phyloP scores from a whole-genome alignment of 2,329 filamentous ascomycete species.

The Laburnicola sp. region DNA sequence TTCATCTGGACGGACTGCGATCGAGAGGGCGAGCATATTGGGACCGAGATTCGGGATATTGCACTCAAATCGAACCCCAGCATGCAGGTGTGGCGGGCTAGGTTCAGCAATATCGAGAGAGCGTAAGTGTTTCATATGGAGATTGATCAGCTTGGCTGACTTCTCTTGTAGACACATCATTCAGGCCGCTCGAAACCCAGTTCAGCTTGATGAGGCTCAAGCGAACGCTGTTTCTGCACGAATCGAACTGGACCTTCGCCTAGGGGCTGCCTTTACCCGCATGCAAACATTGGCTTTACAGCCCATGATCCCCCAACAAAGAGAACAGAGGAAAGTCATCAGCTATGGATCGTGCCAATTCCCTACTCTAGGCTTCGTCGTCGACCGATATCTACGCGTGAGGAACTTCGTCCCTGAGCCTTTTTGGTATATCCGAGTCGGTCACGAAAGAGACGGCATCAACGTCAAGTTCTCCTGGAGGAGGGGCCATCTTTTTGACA shows the following conservation, averaged over 20 bases:
- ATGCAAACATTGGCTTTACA: conserved; percentile 82
- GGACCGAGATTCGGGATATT: conserved; percentile 82
- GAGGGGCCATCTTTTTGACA: conserved; percentile 82
- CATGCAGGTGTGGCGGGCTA: conserved; percentile 81
- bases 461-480: conserved; percentile 84
- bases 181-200: conserved; percentile 74
- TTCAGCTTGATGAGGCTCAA: conserved; percentile 79
- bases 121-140: conserved; percentile 60
- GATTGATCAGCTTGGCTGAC: conserved; percentile 6
- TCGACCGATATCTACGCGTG: conserved; percentile 92
- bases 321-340: conserved; percentile 65
- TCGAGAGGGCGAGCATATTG: conserved; percentile 95
- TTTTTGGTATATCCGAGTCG: conserved; percentile 91
- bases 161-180: conserved; percentile 71
- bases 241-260: conserved; percentile 88
- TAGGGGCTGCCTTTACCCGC: conserved; percentile 89
- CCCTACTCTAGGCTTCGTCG: conserved; percentile 93
- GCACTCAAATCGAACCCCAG: conserved; percentile 72
- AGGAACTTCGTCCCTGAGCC: conserved; percentile 89
- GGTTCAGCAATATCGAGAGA: conserved; percentile 94
- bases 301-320: conserved; percentile 63
- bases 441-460: conserved; percentile 74
- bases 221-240: conserved; percentile 84
- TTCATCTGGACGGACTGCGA: conserved; percentile 99
- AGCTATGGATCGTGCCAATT: conserved; percentile 98